phyloP scores from a whole-genome alignment of 495 filamentous ascomycete species.

The Podospora tetraspora region DNA sequence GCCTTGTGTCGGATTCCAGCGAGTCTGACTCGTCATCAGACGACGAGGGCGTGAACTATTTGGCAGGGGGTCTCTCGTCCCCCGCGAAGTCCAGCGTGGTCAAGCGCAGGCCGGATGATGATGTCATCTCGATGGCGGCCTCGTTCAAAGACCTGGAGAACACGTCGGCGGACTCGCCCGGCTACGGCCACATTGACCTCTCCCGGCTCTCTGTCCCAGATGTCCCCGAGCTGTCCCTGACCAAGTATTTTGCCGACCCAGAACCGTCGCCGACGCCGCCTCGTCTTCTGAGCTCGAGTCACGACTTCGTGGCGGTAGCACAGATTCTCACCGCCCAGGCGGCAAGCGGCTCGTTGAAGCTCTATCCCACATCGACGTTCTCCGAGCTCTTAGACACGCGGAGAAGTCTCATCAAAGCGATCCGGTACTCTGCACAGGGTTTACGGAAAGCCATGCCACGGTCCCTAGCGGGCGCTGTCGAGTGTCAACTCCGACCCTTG shows the following conservation, averaged over 20 bases:
- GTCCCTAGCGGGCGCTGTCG: slow-evolving; percentile 30
- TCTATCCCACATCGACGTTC: slow-evolving; percentile 8
- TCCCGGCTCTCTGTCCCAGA: slow-evolving; percentile 37
- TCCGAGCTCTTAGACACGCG: slow-evolving; percentile 22
- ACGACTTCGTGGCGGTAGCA: slow-evolving; percentile 52
- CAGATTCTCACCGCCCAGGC: slow-evolving; percentile 60
- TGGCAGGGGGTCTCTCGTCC: slow-evolving; percentile 38
- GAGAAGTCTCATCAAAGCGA: slow-evolving; percentile 32
- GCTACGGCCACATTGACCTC: slow-evolving; percentile 37
- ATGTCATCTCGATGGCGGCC: slow-evolving; percentile 43
- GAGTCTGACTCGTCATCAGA: slow-evolving; percentile 44
- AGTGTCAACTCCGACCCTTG: slow-evolving; percentile 42
- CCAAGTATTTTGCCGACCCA: slow-evolving; percentile 46
- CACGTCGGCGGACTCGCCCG: slow-evolving; percentile 26
- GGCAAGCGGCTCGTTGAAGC: slow-evolving; percentile 39
- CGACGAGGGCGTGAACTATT: slow-evolving; percentile 45
- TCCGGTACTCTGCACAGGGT: slow-evolving; percentile 38
- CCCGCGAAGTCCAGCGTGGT: slow-evolving; percentile 41
- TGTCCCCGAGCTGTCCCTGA: slow-evolving; percentile 39
- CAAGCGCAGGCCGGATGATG: slow-evolving; percentile 38
- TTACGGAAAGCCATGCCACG: slow-evolving; percentile 36
- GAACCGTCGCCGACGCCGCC: slow-evolving; percentile 38
- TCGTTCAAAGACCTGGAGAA: slow-evolving; percentile 46
- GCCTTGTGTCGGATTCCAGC: slow-evolving; percentile 40
- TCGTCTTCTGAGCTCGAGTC: slow-evolving; percentile 38